Percentiles rank a stretch among this genome's conserved stretches.
These are phyloP conservation scores for Bidens hawaiensis DNA, from an alignment of 140 eudicot genomes.

Conservation along the genomic window DNA sequence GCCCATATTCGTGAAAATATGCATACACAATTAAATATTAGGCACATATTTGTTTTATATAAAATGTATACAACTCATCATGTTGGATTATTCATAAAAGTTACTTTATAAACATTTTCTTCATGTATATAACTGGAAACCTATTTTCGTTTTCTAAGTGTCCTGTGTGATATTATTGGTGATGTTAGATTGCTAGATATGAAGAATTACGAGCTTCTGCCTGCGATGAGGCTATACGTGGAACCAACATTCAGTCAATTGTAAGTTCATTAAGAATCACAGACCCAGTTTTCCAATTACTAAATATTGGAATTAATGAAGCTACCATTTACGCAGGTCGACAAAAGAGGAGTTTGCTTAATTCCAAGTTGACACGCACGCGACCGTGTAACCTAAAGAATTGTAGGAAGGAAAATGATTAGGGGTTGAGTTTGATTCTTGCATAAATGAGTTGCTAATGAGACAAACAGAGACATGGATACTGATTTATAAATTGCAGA, in stretches of 20 bases:
- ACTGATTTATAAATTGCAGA: too few relatives aligned
- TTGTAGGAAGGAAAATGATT: too few relatives aligned
- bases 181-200: conserved; percentile 81
- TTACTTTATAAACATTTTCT: background rate
- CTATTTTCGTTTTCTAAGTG: conserved; percentile 36
- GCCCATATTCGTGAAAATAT: too few relatives aligned
- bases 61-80: background rate
- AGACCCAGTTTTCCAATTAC: background rate
- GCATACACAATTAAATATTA: too few relatives aligned
- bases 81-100: background rate
- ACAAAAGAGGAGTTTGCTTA: conserved; percentile 67
- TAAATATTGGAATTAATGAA: conserved; percentile 13
- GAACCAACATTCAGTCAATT: conserved; percentile 62
- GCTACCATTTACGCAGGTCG: conserved; percentile 49
- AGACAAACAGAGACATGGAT: too few relatives aligned
- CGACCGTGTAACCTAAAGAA: too few relatives aligned
- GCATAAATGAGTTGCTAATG: too few relatives aligned
- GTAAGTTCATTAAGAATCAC: conserved; percentile 44
- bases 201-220: conserved; percentile 88
- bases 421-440: too few relatives aligned
- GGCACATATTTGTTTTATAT: background rate
- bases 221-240: conserved; percentile 84
- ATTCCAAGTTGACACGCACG: conserved; percentile 58
- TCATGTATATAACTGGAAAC: conserved; percentile 3
- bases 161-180: conserved; percentile 92